These are phyloP conservation scores for Nepenthes mirabilis DNA, from an alignment of 148 eudicot species.

Conservation along the genomic window DNA sequence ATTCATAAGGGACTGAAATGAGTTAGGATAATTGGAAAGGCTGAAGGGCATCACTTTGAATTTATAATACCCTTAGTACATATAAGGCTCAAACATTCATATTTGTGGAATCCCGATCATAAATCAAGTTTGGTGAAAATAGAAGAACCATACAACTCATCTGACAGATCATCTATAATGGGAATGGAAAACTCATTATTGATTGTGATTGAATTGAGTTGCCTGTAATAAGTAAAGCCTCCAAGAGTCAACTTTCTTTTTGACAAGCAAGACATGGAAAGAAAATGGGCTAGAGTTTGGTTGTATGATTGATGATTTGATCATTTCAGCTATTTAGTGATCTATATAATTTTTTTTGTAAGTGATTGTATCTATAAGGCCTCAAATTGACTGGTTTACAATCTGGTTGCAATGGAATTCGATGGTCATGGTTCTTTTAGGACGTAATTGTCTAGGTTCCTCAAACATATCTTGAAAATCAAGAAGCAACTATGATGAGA, in stretches of 20 bases:
- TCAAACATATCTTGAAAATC: too few species aligned
- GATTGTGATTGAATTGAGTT: background rate
- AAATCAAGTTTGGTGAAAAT: background rate
- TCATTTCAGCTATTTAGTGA: too few species aligned
- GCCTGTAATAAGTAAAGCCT: background rate
- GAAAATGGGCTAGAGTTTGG: background rate
- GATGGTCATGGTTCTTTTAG: too few species aligned
- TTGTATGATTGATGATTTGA: background rate
- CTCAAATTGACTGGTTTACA: too few species aligned
- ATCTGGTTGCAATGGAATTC: too few species aligned
- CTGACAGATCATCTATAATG: background rate
- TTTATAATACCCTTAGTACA: background rate
- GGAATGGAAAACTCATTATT: background rate
- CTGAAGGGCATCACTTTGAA: background rate
- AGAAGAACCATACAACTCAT: background rate
- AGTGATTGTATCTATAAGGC: too few species aligned
- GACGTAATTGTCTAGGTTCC: too few species aligned
- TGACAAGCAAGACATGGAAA: background rate
- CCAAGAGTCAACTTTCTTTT: background rate
- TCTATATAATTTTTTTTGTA: too few species aligned
- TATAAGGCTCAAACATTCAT: background rate
- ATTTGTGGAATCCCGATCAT: background rate
- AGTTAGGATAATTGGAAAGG: background rate
- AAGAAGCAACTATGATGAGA: too few species aligned
- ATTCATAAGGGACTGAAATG: constrained; percentile 2